Conservation (phyloP, 371 early-diverging fungal species). For the Zopfochytrium polystomum region DNA sequence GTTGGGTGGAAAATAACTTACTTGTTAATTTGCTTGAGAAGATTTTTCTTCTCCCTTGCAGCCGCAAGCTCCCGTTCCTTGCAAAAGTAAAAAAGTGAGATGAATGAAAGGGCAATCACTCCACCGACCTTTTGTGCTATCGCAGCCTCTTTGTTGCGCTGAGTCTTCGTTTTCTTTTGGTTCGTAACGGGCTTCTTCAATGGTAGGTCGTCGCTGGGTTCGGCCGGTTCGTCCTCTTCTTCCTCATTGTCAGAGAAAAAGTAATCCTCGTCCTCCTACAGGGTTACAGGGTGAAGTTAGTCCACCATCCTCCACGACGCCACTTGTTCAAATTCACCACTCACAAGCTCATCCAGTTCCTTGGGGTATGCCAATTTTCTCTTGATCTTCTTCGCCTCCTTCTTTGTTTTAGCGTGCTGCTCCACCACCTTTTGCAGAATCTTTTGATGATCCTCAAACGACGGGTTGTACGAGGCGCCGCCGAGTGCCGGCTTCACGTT, state of each 20-base stretch:
- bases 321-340: not conserved
- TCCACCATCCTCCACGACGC: not conserved
- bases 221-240: slow-evolving; percentile 44
- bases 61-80: no score
- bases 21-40: slow-evolving; percentile 46
- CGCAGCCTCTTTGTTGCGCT: slow-evolving; percentile 47
- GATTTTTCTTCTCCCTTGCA: no score
- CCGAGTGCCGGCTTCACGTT: slow-evolving; percentile 75
- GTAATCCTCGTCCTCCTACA: slow-evolving; percentile 52
- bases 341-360: slow-evolving; percentile 44
- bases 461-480: slow-evolving; percentile 90
- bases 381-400: slow-evolving; percentile 17
- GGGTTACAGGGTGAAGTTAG: slow-evolving; percentile 8
- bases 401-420: slow-evolving; percentile 29
- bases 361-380: slow-evolving; percentile 46
- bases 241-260: slow-evolving; percentile 52
- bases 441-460: slow-evolving; percentile 72
- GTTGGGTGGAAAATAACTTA: slow-evolving; percentile 9
- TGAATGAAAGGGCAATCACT: no score
- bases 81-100: no score
- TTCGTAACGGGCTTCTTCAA: slow-evolving; percentile 8
- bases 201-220: slow-evolving; percentile 44
- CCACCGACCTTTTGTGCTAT: slow-evolving; percentile 33
- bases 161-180: slow-evolving; percentile 35
- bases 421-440: slow-evolving; percentile 42